Evolutionary conservation across 1,284 basidiomycete genomes (phyloP).

Genomic region (Puccinia horiana): DNA sequence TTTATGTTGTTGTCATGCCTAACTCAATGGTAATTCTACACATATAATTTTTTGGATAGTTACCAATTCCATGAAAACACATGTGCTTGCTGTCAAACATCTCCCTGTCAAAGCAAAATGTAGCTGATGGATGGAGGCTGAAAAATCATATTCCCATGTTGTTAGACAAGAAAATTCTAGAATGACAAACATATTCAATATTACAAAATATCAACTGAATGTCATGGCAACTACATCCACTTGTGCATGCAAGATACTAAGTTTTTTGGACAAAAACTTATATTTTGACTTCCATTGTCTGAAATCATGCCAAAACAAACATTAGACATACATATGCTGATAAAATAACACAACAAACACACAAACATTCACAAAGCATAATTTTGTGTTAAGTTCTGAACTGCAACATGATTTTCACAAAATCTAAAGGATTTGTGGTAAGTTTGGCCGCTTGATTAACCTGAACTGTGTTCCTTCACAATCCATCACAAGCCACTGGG

Average conservation of each 20-base stretch:
- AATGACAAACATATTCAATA: not conserved
- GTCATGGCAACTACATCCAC: too few relatives aligned
- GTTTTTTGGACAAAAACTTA: not conserved
- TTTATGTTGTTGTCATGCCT: not conserved
- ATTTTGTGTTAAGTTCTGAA: not conserved
- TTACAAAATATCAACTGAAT: not conserved
- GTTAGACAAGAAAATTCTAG: not conserved
- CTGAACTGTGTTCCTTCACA: not conserved
- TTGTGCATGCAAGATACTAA: not conserved
- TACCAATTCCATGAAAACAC: not conserved
- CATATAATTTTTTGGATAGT: not conserved
- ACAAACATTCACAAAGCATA: not conserved
- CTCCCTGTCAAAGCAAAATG: not conserved
- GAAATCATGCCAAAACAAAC: not conserved
- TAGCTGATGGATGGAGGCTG: not conserved
- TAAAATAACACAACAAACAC: not conserved
- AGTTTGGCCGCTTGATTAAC: not conserved
- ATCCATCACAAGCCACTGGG: not conserved
- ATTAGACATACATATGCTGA: not conserved
- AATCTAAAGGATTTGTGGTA: not conserved
- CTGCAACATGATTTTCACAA: not conserved
- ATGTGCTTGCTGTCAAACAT: not conserved
- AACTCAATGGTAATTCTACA: not conserved
- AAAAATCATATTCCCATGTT: not conserved
- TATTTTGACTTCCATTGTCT: not conserved